A percentile compares a stretch with the other conserved stretches of the same genome.
phyloP scores from a whole-genome alignment of 2,329 filamentous ascomycete genomes.

The Colletotrichum australisinense region DNA sequence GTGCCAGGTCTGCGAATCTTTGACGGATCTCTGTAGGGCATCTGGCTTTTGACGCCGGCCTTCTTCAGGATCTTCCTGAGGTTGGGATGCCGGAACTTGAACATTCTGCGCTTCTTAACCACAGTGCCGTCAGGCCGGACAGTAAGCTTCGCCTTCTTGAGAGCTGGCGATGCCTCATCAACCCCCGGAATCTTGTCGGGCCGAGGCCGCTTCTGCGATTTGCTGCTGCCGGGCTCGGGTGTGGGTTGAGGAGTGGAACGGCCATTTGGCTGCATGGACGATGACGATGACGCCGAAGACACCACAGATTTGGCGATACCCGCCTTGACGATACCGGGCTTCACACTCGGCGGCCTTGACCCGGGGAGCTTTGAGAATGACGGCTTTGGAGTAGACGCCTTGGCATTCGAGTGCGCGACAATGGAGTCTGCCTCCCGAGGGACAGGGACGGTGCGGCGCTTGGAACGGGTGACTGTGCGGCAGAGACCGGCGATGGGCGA shows the following conservation, averaged over 20 bases:
- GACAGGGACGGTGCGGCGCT: constrained; percentile 19
- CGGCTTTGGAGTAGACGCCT: constrained; percentile 9
- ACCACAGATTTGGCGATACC: neutral
- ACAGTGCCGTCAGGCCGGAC: constrained; percentile 40
- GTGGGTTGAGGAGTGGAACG: constrained; percentile 24
- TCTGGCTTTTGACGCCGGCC: constrained; percentile 19
- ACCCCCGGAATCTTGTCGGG: constrained; percentile 50
- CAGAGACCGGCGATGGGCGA: constrained; percentile 14
- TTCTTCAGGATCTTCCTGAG: constrained; percentile 46
- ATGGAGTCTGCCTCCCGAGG: constrained; percentile 34
- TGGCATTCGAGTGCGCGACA: constrained; percentile 24
- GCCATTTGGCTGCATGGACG: constrained; percentile 5
- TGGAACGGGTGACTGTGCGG: constrained; percentile 16
- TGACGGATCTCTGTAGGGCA: constrained; percentile 21
- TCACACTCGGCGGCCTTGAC: neutral
- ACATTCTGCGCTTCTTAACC: constrained; percentile 46
- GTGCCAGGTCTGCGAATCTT: constrained; percentile 27
- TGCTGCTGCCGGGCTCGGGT: constrained; percentile 36
- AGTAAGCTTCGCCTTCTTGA: constrained; percentile 51
- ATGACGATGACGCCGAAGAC: constrained; percentile 2
- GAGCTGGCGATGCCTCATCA: constrained; percentile 46
- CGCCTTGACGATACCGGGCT: constrained; percentile 11
- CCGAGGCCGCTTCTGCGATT: constrained; percentile 48
- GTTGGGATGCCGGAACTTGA: constrained; percentile 50
- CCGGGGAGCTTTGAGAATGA: neutral